These are phyloP conservation scores for Kurtzmaniella quercitrusa DNA, from an alignment of 1,139 yeast species.

Conservation along the genomic window DNA sequence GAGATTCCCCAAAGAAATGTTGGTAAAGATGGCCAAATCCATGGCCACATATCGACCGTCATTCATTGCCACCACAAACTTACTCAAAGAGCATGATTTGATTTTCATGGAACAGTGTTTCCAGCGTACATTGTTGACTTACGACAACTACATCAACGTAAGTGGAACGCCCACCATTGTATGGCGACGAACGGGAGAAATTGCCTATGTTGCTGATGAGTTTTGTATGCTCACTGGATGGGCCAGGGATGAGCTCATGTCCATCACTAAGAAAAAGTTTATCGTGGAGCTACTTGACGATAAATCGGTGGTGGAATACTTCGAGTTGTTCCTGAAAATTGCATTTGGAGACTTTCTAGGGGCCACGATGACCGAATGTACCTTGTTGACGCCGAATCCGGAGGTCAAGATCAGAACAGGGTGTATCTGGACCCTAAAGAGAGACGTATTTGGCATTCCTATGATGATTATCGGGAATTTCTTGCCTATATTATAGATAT, in stretches of 20 bases:
- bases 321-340: conserved; percentile 75
- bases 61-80: conserved; percentile 87
- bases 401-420: conserved; percentile 59
- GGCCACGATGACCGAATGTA: conserved; percentile 84
- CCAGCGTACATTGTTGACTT: conserved; percentile 85
- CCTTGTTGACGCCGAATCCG: conserved; percentile 55
- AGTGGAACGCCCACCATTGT: conserved; percentile 94
- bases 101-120: conserved; percentile 96
- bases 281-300: conserved; percentile 91
- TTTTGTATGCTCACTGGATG: conserved; percentile 89
- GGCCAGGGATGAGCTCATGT: conserved; percentile 60
- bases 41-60: conserved; percentile 90
- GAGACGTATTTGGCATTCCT: conserved; percentile 63
- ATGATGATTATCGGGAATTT: conserved; percentile 96
- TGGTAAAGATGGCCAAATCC: conserved; percentile 80
- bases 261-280: conserved; percentile 53
- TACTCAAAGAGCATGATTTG: conserved; percentile 83
- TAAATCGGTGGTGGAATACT: conserved; percentile 79
- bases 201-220: conserved; percentile 90
- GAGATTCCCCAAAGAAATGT: conserved; percentile 64
- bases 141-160: conserved; percentile 75
- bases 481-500: conserved; percentile 50
- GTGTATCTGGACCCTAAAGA: conserved; percentile 81
- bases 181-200: conserved; percentile 95
- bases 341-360: conserved; percentile 93